A percentile compares a stretch with the other conserved stretches of the same genome.
Evolutionary conservation across 768 basidiomycete species (phyloP).

Genomic region (Trametes punicea): DNA sequence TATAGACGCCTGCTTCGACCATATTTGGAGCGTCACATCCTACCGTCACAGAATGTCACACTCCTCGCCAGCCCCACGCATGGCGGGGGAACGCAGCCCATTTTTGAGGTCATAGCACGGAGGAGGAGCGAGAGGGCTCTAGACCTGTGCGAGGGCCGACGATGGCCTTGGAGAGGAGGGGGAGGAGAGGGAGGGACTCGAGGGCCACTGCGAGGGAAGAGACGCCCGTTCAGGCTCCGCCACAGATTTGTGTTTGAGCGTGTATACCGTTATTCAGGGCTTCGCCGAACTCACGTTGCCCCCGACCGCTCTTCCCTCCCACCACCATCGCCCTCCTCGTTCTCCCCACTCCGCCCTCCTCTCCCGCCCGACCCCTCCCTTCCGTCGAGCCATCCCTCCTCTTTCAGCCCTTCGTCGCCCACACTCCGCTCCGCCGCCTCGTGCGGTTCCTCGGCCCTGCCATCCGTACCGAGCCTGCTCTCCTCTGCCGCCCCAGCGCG

Average conservation of each 20-base stretch:
- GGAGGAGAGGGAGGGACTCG: neutral
- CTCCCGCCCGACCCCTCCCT: conserved; percentile 22
- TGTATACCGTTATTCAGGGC: conserved; percentile 24
- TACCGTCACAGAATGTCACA: conserved; percentile 15
- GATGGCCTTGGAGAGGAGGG: no score
- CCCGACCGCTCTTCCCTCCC: conserved; percentile 25
- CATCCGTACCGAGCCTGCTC: conserved; percentile 19
- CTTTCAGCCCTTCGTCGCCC: conserved; percentile 22
- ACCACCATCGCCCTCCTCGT: conserved; percentile 25
- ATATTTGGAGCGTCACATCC: conserved; percentile 15
- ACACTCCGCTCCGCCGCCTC: conserved; percentile 1
- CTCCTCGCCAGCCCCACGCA: neutral
- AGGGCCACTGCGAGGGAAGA: neutral
- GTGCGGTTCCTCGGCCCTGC: conserved; percentile 14
- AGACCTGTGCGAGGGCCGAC: no score
- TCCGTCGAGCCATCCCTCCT: conserved; percentile 20
- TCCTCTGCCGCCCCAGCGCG: neutral
- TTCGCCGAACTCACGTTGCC: conserved; percentile 25
- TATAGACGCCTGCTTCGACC: conserved; percentile 5
- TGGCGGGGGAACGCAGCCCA: neutral
- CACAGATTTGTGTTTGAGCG: conserved; percentile 25
- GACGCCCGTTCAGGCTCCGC: conserved; percentile 23
- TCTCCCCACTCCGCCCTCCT: conserved; percentile 17
- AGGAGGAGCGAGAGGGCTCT: neutral
- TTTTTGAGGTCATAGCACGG: neutral